Evolutionary conservation across 306 rosid species (phyloP), one percentile per base, ranked within the genome.

Genomic region (Senna tora): DNA sequence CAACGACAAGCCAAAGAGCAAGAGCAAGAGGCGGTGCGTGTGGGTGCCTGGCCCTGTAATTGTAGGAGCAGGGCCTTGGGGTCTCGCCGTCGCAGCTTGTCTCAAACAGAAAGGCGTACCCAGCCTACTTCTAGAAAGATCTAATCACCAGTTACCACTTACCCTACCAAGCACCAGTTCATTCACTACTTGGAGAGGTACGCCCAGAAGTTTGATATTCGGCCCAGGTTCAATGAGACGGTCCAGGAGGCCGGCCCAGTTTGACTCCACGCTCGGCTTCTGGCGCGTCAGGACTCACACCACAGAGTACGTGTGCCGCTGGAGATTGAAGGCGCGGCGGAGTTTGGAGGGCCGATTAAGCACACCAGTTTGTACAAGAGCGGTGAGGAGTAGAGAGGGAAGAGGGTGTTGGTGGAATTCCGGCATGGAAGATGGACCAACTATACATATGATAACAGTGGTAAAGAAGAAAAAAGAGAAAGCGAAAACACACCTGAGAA

Each of bases 351-450:
- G 3, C n/a, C 74, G 0, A 81, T 91, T 12, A 76, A 65, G 77
- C 97, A 91, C 54, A 91, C 97, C 0, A 89, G 97, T 51, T 70
- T 75, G 79, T 91, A 91, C 45, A 89, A 89, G 55, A 87, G 88
- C 47, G 97, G 96, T 0, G 78, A 73, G 2, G 93, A 91, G 50
- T 89, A 87, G 6, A 55, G 67, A 63, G 90, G 81, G 52, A 79
- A 89, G 71, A 84, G 10, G 49, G 96, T 91, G 71, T 83, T 91
- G 88, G 97, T 91, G 4, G n/a, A 91, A 91, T 82, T 91, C 97
- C 0, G 97, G 97, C 30, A 91, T 91, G 97, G 97, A 91, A 82
- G 96, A n/a, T n/a, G n/a, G n/a, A n/a, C n/a, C n/a, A n/a, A n/a
- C n/a, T n/a, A n/a, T n/a, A n/a, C n/a, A n/a, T n/a, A n/a, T n/a